phyloP scores from a whole-genome alignment of 352 stramenopile genomes.

The Phytophthora rubi region DNA sequence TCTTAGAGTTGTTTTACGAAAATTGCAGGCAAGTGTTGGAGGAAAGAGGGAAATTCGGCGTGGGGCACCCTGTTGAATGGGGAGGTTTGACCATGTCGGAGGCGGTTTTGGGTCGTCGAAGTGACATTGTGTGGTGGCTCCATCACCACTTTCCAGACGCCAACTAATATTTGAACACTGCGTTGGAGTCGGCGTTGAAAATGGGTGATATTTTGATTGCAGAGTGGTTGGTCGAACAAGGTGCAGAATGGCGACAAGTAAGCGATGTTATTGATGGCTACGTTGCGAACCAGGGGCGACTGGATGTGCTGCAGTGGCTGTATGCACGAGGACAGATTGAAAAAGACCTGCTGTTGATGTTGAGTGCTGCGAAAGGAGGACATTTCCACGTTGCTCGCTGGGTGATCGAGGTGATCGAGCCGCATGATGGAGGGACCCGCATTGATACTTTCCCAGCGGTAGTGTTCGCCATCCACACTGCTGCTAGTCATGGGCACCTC shows the following conservation, averaged over 20 bases:
- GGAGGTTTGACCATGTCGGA: neutral
- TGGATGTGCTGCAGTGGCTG: slow-evolving; percentile 32
- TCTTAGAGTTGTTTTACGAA: slow-evolving; percentile 13
- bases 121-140: slow-evolving; percentile 10
- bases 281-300: slow-evolving; percentile 5
- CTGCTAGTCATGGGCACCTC: slow-evolving; percentile 8
- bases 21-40: neutral
- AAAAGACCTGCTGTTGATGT: slow-evolving; percentile 2
- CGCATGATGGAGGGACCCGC: too few species aligned
- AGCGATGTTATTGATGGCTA: neutral
- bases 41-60: neutral
- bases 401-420: neutral
- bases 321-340: neutral
- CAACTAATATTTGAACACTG: neutral
- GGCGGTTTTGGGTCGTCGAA: neutral
- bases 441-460: too few species aligned
- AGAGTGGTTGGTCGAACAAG: neutral
- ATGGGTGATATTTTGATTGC: neutral
- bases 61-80: neutral
- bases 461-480: neutral
- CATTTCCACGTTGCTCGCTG: slow-evolving; percentile 9
- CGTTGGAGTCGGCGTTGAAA: neutral
- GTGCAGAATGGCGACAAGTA: neutral
- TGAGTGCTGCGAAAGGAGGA: slow-evolving; percentile 7
- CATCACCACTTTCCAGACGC: neutral